Evolutionary conservation across 768 basidiomycete genomes (phyloP).

Genomic region (Lactifluus piperatus): DNA sequence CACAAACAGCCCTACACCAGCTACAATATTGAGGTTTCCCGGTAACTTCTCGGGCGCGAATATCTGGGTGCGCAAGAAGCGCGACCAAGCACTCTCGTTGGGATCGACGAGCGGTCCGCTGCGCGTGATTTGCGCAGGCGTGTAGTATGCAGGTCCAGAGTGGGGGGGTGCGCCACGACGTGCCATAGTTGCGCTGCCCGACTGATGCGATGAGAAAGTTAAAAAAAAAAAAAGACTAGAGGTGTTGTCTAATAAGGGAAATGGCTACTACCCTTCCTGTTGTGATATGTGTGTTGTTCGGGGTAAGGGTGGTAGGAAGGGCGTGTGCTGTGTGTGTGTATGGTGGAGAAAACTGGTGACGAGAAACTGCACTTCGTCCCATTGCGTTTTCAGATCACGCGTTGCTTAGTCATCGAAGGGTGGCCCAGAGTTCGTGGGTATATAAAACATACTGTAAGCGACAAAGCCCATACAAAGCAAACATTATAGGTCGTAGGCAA

Average conservation of each 20-base stretch:
- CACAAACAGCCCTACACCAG: conserved; percentile 56
- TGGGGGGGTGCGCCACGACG: conserved; percentile 55
- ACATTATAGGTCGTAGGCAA: conserved; percentile 1
- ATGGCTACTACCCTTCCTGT: not conserved
- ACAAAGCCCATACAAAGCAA: not conserved
- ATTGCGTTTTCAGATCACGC: not conserved
- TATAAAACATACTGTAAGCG: not conserved
- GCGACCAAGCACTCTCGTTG: conserved; percentile 54
- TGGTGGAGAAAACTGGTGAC: not conserved
- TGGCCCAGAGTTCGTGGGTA: not conserved
- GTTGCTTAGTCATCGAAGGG: not conserved
- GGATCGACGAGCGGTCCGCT: conserved; percentile 40
- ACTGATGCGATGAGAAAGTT: too few relatives aligned
- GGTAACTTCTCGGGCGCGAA: conserved; percentile 63
- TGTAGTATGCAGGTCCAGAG: conserved; percentile 46
- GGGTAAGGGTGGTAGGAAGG: too few relatives aligned
- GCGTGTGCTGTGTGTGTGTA: not conserved
- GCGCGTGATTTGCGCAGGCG: conserved; percentile 33
- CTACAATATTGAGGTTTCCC: conserved; percentile 65
- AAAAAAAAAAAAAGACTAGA: too few relatives aligned
- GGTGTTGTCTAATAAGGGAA: too few relatives aligned
- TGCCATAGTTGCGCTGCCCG: conserved; percentile 40
- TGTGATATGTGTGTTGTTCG: not conserved
- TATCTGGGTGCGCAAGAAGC: conserved; percentile 50
- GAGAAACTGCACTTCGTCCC: too few relatives aligned